These are phyloP conservation scores for Myrica gale DNA, from an alignment of 306 rosid species.

Conservation along the genomic window DNA sequence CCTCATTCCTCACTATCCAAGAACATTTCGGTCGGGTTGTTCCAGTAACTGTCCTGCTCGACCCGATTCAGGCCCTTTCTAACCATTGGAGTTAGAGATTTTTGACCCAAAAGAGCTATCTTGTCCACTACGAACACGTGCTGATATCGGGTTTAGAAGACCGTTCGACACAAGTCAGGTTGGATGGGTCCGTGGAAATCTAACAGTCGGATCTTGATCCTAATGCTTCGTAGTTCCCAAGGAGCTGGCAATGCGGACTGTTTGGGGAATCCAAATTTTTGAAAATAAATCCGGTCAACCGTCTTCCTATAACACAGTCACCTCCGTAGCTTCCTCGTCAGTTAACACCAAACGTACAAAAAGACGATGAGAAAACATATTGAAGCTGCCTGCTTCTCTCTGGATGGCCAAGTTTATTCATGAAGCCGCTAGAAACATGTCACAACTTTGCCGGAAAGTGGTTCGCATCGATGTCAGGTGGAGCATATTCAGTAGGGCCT, in stretches of 20 bases:
- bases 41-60: no score
- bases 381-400: not conserved
- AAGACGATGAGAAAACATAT: slow-evolving; percentile 21
- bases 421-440: slow-evolving; percentile 54
- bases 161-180: not conserved
- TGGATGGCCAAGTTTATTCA: slow-evolving; percentile 36
- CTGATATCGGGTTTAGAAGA: no score
- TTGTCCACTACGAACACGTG: not conserved
- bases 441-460: slow-evolving; percentile 57
- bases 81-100: no score
- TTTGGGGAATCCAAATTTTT: slow-evolving; percentile 24
- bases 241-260: slow-evolving; percentile 48
- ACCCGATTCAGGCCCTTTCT: not conserved
- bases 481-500: slow-evolving; percentile 48
- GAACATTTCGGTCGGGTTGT: no score
- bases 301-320: slow-evolving; percentile 38
- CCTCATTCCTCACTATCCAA: no score
- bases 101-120: not conserved
- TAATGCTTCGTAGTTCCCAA: not conserved
- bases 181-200: not conserved
- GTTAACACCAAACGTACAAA: slow-evolving; percentile 25
- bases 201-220: slow-evolving; percentile 32
- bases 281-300: slow-evolving; percentile 73
- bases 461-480: slow-evolving; percentile 54
- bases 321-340: slow-evolving; percentile 25